phyloP scores from a whole-genome alignment of 805 yeast genomes.

The Barnettozyma populi region DNA sequence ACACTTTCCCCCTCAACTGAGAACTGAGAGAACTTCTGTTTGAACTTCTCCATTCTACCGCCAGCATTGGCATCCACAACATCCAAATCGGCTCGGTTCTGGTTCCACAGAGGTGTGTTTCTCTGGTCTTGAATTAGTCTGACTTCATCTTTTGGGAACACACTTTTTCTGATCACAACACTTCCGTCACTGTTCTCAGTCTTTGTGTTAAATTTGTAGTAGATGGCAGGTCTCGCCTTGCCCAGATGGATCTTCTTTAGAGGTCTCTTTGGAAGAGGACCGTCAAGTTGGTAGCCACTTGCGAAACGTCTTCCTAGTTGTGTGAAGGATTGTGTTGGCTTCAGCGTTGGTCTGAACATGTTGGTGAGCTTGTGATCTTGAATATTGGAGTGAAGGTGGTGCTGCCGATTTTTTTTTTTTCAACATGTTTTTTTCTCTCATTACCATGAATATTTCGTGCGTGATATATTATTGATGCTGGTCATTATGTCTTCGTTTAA shows the following conservation, averaged over 20 bases:
- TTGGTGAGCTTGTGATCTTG: neutral
- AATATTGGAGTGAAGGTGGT: neutral
- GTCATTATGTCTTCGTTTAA: no score
- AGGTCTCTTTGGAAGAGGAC: constrained; percentile 45
- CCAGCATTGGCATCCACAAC: constrained; percentile 77
- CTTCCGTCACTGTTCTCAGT: constrained; percentile 96
- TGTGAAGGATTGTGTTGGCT: constrained; percentile 1
- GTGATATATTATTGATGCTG: no score
- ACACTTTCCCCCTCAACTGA: constrained; percentile 31
- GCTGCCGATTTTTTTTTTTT: neutral
- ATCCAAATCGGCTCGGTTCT: constrained; percentile 69
- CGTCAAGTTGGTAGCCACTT: constrained; percentile 13
- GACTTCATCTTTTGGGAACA: constrained; percentile 81
- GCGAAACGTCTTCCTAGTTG: constrained; percentile 10
- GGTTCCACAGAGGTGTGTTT: constrained; percentile 84
- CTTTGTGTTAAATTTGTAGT: constrained; percentile 79
- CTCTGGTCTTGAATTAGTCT: constrained; percentile 86
- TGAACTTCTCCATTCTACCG: constrained; percentile 74
- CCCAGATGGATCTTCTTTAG: constrained; percentile 67
- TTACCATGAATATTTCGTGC: no score
- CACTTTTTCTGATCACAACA: constrained; percentile 75
- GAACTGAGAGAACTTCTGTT: constrained; percentile 55
- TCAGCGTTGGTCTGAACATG: constrained; percentile 7
- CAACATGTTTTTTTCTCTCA: neutral
- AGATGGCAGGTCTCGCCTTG: constrained; percentile 89